Evolutionary conservation across 495 filamentous ascomycete genomes (phyloP).

Genomic region (Pyrenula massariospora): DNA sequence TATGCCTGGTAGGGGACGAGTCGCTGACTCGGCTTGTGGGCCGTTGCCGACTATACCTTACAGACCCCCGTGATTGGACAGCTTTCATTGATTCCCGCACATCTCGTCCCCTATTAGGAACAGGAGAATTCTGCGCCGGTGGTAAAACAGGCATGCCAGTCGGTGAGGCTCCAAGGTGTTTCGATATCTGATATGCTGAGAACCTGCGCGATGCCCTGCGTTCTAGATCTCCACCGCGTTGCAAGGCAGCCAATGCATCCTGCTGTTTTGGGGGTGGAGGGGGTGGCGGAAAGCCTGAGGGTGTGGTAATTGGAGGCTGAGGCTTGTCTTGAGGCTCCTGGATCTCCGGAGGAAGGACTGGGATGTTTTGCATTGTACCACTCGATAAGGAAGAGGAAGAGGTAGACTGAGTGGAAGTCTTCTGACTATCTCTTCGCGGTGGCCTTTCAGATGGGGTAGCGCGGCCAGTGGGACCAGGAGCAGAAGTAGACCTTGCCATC

Average conservation of each 20-base stretch:
- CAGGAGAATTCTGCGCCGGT: slow-evolving; percentile 64
- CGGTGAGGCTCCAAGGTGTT: slow-evolving; percentile 70
- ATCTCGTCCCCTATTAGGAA: slow-evolving; percentile 82
- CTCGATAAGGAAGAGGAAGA: slow-evolving; percentile 50
- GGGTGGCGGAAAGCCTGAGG: slow-evolving; percentile 59
- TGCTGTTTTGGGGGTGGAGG: slow-evolving; percentile 72
- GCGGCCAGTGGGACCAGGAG: slow-evolving; percentile 14
- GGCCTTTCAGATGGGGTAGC: slow-evolving; percentile 26
- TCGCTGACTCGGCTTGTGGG: slow-evolving; percentile 45
- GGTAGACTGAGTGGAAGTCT: slow-evolving; percentile 22
- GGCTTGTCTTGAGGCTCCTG: slow-evolving; percentile 31
- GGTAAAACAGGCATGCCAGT: slow-evolving; percentile 80
- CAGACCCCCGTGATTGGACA: slow-evolving; percentile 65
- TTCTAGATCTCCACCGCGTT: slow-evolving; percentile 85
- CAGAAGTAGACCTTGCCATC: slow-evolving; percentile 23
- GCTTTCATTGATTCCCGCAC: slow-evolving; percentile 86
- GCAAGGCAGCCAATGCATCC: slow-evolving; percentile 82
- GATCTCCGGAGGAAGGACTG: slow-evolving; percentile 52
- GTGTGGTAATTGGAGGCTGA: slow-evolving; percentile 23
- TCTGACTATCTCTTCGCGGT: slow-evolving; percentile 38
- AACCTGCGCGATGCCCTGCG: slow-evolving; percentile 85
- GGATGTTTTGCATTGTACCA: slow-evolving; percentile 54
- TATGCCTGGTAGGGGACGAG: slow-evolving; percentile 44
- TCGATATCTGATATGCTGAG: slow-evolving; percentile 90
- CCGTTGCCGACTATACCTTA: slow-evolving; percentile 50